These are phyloP conservation scores for Ophidiomyces ophidiicola DNA, from an alignment of 2,329 filamentous ascomycete genomes.

Conservation along the genomic window DNA sequence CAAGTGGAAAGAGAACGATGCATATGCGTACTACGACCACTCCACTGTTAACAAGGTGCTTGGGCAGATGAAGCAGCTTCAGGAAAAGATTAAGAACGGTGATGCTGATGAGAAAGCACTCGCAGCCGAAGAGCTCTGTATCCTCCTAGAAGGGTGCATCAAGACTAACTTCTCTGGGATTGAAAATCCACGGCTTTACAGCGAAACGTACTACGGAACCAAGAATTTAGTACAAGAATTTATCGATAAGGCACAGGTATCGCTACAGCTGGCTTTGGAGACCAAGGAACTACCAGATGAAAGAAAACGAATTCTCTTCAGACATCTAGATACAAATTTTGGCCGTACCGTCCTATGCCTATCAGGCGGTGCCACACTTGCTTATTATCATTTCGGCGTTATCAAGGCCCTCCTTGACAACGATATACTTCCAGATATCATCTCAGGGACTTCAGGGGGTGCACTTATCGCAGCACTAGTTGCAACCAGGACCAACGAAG, in stretches of 20 bases:
- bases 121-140: conserved; percentile 62
- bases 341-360: conserved; percentile 86
- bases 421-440: conserved; percentile 75
- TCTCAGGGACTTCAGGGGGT: conserved; percentile 90
- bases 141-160: conserved; percentile 74
- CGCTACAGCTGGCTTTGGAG: conserved; percentile 54
- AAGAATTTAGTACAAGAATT: conserved; percentile 87
- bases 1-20: conserved; percentile 38
- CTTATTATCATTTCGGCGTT: conserved; percentile 93
- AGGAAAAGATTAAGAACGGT: conserved; percentile 30
- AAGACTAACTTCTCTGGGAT: conserved; percentile 97
- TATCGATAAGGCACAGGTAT: conserved; percentile 54
- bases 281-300: conserved; percentile 56
- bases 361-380: conserved; percentile 85
- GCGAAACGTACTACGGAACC: conserved; percentile 95
- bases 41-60: conserved; percentile 68
- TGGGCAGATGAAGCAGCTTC: conserved; percentile 51
- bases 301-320: conserved; percentile 71
- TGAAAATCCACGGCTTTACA: conserved; percentile 89
- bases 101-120: conserved; percentile 23
- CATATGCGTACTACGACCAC: conserved; percentile 72
- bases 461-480: conserved; percentile 79
- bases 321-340: conserved; percentile 78
- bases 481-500: conserved; percentile 80
- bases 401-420: conserved; percentile 81